Conservation (phyloP, 2,329 filamentous ascomycete genomes). For the Scytalidium sp. region DNA sequence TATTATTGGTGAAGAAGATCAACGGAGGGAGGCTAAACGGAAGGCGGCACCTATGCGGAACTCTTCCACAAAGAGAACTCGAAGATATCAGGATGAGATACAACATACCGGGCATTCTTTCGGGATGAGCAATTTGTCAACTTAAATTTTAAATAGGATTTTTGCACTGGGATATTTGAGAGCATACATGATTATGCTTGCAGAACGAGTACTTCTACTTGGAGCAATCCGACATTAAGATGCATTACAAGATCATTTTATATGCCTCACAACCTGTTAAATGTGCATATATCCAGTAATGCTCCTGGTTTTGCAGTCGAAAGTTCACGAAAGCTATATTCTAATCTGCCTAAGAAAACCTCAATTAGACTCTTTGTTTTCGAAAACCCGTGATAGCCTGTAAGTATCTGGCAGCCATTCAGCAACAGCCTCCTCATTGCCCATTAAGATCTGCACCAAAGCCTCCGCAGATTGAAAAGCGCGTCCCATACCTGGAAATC, state of each 20-base stretch:
- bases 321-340: no score
- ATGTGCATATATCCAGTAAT: no score
- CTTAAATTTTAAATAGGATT: no score
- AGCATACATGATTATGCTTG: no score
- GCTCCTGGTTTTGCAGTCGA: no score
- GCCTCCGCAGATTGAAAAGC: conserved; percentile 19
- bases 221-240: no score
- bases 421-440: conserved; percentile 10
- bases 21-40: conserved; percentile 2
- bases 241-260: no score
- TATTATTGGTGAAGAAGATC: conserved; percentile 4
- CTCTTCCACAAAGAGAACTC: conserved; percentile 1
- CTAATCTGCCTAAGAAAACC: no score
- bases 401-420: conserved; percentile 18
- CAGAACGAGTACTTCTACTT: no score
- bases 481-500: conserved; percentile 14
- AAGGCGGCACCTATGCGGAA: background rate
- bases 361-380: no score
- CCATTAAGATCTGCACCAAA: conserved; percentile 16
- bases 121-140: conserved; percentile 6
- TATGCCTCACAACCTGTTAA: no score
- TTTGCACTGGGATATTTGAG: no score
- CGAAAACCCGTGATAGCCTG: background rate
- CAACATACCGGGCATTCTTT: conserved; percentile 2
- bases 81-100: conserved; percentile 1